Evolutionary conservation across 2,329 filamentous ascomycete species (phyloP), one percentile per base, ranked within the genome.

Genomic region (Botrytis galanthina): DNA sequence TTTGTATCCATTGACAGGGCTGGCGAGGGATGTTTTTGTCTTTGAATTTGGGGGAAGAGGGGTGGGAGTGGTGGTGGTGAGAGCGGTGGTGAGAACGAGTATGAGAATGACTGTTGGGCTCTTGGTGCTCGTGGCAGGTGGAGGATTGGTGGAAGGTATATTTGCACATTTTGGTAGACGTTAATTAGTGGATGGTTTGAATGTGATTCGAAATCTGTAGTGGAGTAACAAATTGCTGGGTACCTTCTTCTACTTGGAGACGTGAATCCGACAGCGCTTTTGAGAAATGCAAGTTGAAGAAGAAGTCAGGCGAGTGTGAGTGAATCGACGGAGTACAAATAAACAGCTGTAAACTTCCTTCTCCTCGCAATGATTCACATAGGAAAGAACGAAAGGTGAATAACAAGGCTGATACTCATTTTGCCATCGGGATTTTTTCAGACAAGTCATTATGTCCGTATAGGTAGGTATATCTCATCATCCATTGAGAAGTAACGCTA

Each of bases 1-100:
- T 73, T 42, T 73, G 63, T 29, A 73, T 44, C 71, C 71, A 73
- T 69, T 73, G 66, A 42, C 71, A 73, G 20, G 63, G 42, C 39
- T 68, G 66, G 18, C 26, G 9, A 7, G 12, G 20, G 20, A 12
- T 14, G 1, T 46, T 22, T 54, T 54, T 39, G 4, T 29, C 14
- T 57, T 54, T 69, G 10, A 26, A 3, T 57, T 32, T 42, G 35
- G 22, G 9, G 26, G 61, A 32, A n/a, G 14, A 44, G 39, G 14
- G 6, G 16, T 63, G 60, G 4, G 60, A 42, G 26, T 42, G 60
- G 60, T 42, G 60, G 60, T 48, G 12, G 29, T 63, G 39, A 42
- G 39, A 22, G n/a, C 22, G 62, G 18, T 63, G 61, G 9, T 64
- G n/a, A n/a, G 37, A 37, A 18, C 32, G 57, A 12, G 39, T 4